Percentiles rank a stretch among this genome's conserved stretches.
phyloP scores from a whole-genome alignment of 169 alveolate genomes.

The Eimeria necatrix region DNA sequence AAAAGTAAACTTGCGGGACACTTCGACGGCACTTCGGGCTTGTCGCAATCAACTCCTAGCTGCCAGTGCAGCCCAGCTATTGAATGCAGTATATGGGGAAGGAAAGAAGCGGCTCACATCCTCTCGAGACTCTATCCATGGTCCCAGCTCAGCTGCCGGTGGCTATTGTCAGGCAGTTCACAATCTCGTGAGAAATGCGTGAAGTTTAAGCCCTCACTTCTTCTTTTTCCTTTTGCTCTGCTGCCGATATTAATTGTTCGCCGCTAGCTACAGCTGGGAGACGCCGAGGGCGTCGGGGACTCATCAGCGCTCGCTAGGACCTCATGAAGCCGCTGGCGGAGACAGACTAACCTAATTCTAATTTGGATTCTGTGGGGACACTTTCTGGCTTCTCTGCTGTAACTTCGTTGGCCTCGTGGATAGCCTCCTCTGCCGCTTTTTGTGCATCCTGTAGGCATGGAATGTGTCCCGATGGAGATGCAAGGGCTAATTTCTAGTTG shows the following conservation, averaged over 20 bases:
- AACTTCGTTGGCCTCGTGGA: slow-evolving; percentile 12
- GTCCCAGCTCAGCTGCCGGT: background rate
- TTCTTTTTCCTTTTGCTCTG: background rate
- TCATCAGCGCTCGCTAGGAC: no score
- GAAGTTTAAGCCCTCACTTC: no score
- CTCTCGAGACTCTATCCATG: slow-evolving; percentile 62
- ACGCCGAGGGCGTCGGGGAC: background rate
- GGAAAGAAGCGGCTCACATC: slow-evolving; percentile 6
- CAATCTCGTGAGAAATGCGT: no score
- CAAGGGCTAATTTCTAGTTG: background rate
- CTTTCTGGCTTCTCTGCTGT: background rate
- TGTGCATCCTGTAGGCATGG: background rate
- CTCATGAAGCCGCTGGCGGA: no score
- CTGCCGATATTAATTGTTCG: background rate
- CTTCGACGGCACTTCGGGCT: slow-evolving; percentile 67
- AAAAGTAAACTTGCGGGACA: slow-evolving; percentile 46
- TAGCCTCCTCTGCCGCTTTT: background rate
- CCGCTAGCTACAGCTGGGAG: background rate
- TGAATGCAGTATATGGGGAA: background rate
- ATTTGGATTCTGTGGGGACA: no score
- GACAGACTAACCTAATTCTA: no score
- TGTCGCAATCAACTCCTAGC: slow-evolving; percentile 57
- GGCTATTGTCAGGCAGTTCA: no score
- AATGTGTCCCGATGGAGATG: background rate
- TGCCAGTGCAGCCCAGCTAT: background rate